Conservation (phyloP, 2,329 filamentous ascomycete species). For the Cercospora sp. region DNA sequence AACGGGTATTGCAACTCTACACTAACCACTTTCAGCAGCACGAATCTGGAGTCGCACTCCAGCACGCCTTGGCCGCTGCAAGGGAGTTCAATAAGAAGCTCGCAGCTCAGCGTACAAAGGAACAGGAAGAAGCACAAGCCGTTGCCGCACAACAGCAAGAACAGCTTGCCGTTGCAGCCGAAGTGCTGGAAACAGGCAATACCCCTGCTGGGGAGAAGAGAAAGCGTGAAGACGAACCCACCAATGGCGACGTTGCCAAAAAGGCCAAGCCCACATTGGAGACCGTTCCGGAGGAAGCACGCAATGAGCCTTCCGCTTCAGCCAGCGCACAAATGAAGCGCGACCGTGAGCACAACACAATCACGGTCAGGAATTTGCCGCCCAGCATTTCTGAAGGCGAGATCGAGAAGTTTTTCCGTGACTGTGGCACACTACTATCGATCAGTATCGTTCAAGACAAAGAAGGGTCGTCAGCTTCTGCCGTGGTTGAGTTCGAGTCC, state of each 20-base stretch:
- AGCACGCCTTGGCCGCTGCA: slow-evolving; percentile 70
- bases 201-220: slow-evolving; percentile 58
- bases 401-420: slow-evolving; percentile 85
- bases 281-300: slow-evolving; percentile 34
- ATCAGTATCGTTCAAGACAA: slow-evolving; percentile 67
- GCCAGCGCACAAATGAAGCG: slow-evolving; percentile 58
- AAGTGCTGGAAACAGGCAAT: slow-evolving; percentile 25
- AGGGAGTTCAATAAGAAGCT: slow-evolving; percentile 67
- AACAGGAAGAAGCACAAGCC: slow-evolving; percentile 66
- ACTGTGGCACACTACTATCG: slow-evolving; percentile 81
- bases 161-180: slow-evolving; percentile 36
- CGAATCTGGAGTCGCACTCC: slow-evolving; percentile 73
- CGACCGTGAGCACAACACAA: slow-evolving; percentile 85
- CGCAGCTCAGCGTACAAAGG: slow-evolving; percentile 62
- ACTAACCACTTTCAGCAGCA: slow-evolving; percentile 85
- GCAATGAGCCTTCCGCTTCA: slow-evolving; percentile 40
- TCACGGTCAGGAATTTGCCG: slow-evolving; percentile 79
- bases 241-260: slow-evolving; percentile 59
- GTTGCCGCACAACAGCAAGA: slow-evolving; percentile 42
- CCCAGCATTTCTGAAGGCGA: slow-evolving; percentile 66
- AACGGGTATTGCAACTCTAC: slow-evolving; percentile 72
- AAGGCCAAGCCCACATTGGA: slow-evolving; percentile 57
- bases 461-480: slow-evolving; percentile 63
- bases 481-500: slow-evolving; percentile 81
- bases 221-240: slow-evolving; percentile 65